Evolutionary conservation across 108 stramenopile genomes (phyloP), one percentile per base, ranked within the genome.

Genomic region (Epipyxis sp.): DNA sequence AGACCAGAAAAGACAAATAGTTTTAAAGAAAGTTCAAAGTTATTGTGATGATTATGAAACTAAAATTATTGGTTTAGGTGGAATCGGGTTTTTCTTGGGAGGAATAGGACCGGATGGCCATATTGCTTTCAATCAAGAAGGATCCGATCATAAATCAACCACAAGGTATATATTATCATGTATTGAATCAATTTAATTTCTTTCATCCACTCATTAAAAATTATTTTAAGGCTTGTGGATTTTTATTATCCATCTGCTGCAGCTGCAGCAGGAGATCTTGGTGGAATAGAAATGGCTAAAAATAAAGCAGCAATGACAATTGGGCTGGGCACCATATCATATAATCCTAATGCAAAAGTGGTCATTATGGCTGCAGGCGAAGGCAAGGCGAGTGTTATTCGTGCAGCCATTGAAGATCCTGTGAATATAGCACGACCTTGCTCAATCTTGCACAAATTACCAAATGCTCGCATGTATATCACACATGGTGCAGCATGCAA

Each of bases 71-170:
- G 6, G 25, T 1, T 40, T 37, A 16, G 86, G 86, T 39, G 86
- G 86, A 1, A 84, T 86, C 40, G 79, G 82, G 69, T 80, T 86
- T 43, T 84, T 81, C 30, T 57, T 86, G 27, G 83, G 83, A 25
- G 86, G 86, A 1, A 84, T 86, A 50, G 86, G 86, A 13, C 86
- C 81, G 0, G 83, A 84, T 69, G 86, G 86, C 10, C 86, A 86
- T 83, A 86, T 86, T 34, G 86, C 83, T 2, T 86, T 86, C 80
- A 84, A 84, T 69, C 80, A 84, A 44, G 79, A 78, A 0, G 86
- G 86, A 0, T 44, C 61, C n/a, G 83, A 79, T 0, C 71, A 78
- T 34, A 42, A 40, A 29, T 69, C 65, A 3, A 44, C 6, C 10
- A 86, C 86, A 16, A 61, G 86, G 61, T 65, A 32, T 32, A 32